Evolutionary conservation across 805 yeast species (phyloP).

Genomic region (Nakazawaea ernobii): DNA sequence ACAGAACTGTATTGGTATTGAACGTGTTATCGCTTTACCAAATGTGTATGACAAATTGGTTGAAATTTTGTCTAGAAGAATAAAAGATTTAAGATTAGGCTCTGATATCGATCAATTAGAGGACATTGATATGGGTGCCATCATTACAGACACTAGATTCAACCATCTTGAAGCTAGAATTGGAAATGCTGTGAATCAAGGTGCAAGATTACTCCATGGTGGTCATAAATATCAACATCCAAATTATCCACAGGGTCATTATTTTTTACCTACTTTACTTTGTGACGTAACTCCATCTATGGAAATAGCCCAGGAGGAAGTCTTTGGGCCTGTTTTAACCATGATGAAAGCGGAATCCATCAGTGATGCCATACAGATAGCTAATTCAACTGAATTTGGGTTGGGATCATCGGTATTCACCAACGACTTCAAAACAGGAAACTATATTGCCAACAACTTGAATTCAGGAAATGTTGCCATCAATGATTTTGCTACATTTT

Average conservation of each 20-base stretch:
- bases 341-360: constrained; percentile 66
- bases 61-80: constrained; percentile 47
- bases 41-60: constrained; percentile 61
- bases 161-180: constrained; percentile 60
- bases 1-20: constrained; percentile 97
- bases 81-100: constrained; percentile 67
- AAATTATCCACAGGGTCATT: constrained; percentile 92
- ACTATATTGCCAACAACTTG: constrained; percentile 56
- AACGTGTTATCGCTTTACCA: constrained; percentile 81
- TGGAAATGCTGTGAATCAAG: constrained; percentile 65
- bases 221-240: constrained; percentile 83
- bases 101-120: constrained; percentile 89
- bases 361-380: constrained; percentile 65
- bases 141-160: constrained; percentile 77
- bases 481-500: constrained; percentile 95
- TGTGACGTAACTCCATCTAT: constrained; percentile 73
- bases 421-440: constrained; percentile 46
- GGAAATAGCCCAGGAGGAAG: constrained; percentile 84
- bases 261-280: constrained; percentile 84
- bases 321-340: constrained; percentile 88
- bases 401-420: constrained; percentile 92
- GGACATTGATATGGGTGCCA: constrained; percentile 94
- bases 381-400: constrained; percentile 85
- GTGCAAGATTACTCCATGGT: constrained; percentile 79
- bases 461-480: constrained; percentile 91